Base-by-base conservation (phyloP, 2,329 filamentous ascomycete genomes). In the Ophiostoma populinum region DNA sequence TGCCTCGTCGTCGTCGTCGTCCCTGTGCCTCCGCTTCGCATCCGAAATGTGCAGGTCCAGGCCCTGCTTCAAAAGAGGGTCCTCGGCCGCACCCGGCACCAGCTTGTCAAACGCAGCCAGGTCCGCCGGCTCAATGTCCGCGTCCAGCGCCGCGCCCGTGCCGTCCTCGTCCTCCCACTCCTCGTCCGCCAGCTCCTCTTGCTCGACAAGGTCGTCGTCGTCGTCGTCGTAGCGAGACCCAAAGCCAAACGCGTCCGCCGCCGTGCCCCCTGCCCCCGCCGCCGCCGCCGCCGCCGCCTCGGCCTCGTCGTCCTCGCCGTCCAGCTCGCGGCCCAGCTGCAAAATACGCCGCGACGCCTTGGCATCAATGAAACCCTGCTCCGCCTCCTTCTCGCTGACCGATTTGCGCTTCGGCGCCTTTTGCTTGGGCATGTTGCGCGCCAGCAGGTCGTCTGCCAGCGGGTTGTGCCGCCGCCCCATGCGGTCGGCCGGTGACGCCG, bases 81-180 rank as follows among this genome's bases (percentile, higher is more conserved):
- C 68, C 40, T 72, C 72, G 42, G 83, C 76, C 46, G 80, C 65
- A 7, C 75, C 62, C 1, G 75, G 81, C 47, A 94, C 70, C 53
- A 94, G 95, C 49, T 79, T 85, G 55, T 87, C 81, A 62, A 92
- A 98, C 37, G 78, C 79, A 34, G 86, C 83, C 42, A 93, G 65
- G 45, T 98, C 90, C 40, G 79, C 74, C 2, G 87, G 85, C 43
- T 93, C 83, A 27, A 95, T 67, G 52, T 94, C 87, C 45, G 80
- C 60, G 43, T 79, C 70, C 68, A 52, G 93, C 86, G 45, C 81
- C 59, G 32, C 32, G 42, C 78, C 70, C 45, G 80, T 70, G 4
- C 70, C 69, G 24, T 85, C 80, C 22, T 87, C 81, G 31, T 83
- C 79, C 18, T 79, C 80, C 70, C 81, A 87, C 16, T 74, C 76